Evolutionary conservation across 371 early-diverging fungal genomes (phyloP), one percentile per base, ranked within the genome.

Genomic region (Homolaphlyctis polyrhiza): DNA sequence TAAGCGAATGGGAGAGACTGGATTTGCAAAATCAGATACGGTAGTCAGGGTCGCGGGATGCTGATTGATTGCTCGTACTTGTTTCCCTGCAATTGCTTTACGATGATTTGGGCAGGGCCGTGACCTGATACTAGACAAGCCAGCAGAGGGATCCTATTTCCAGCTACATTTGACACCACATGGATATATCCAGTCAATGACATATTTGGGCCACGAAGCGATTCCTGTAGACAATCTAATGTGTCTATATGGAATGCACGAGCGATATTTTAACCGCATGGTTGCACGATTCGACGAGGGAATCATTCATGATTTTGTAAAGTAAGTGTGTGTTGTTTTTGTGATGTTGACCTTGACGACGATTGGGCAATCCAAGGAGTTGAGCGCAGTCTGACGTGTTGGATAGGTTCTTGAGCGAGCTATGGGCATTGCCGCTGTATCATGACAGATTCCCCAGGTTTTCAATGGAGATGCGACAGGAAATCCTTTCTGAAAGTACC

Each of bases 241-340:
- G n/a, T 66, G 72, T 43, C 60, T 81, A 27, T 81, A 78, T 50
- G 68, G 71, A 1, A 60, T 78, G 47, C 75, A 81, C 48, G 81
- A 78, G 52, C 65, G 68, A 35, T 78, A 78, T 60, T 61, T 77
- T 49, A 81, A 81, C 62, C 58, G 75, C 23, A 54, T 81, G 34
- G 71, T 72, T 3, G 63, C 77, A 4, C 39, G 81, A 49, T 81
- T 78, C 62, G 79, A 81, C 60, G 81, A 81, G 57, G 81, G 78
- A 4, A 71, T 78, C 43, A 75, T 81, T 36, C 36, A 59, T 2
- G 79, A 81, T 57, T 78, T 81, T 65, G 69, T 72, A 35, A 67
- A 62, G 81, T 80, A 68, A 1, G 30, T 14, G 30, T 21, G 23
- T 25, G 28, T 14, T 58, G 11, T 23, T 29, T 3, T 1, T 49